Evolutionary conservation across 192 early-diverging fungal genomes (phyloP), one percentile per base, ranked within the genome.

Genomic region (Spizellomyces punctatus): DNA sequence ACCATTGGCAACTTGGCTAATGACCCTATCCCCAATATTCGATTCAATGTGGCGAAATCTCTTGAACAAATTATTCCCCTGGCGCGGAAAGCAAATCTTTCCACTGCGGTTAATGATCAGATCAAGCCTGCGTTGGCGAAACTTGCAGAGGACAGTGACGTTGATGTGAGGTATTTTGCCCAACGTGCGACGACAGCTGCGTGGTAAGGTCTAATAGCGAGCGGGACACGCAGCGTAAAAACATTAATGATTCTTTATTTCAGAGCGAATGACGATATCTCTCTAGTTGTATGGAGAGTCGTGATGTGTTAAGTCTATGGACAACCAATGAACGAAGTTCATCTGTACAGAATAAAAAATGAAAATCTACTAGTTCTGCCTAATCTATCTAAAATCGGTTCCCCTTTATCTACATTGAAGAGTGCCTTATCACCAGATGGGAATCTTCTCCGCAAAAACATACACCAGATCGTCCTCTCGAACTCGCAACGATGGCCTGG

Each of bases 11-110:
- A 78, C 56, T 88, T 98, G 58, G 89, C 92, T 44, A 85, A 86
- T 12, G 98, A 99, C 76, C 93, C 94, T 10, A 98, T 99, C 66
- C 98, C 98, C 66, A 99, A 99, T 78, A 99, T 99, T 74, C 91
- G 98, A 46, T 99, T 99, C 88, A 99, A 98, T 66, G 96, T 98
- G 10, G 95, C 95, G 50, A 99, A 99, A 77, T 91, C 92, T 58
- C 83, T 96, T 71, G 93, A 95, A 78, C 83, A 89, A 2, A 79
- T 99, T 77, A 88, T 92, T 47, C 92, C 89, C 10, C 81, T 94
- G 6, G 84, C 96, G 61, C 82, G 80, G 50, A 89, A 89, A 72
- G 82, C 82, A 54, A 83, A 79, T 66, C 88, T 91, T 21, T 82
- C 79, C 27, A 69, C 72, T 10, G 71, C 93, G 8, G 75, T 95